A percentile compares a stretch with the other conserved stretches of the same genome.
Evolutionary conservation across 2,329 filamentous ascomycete species (phyloP).

Genomic region (Exophiala sp.): DNA sequence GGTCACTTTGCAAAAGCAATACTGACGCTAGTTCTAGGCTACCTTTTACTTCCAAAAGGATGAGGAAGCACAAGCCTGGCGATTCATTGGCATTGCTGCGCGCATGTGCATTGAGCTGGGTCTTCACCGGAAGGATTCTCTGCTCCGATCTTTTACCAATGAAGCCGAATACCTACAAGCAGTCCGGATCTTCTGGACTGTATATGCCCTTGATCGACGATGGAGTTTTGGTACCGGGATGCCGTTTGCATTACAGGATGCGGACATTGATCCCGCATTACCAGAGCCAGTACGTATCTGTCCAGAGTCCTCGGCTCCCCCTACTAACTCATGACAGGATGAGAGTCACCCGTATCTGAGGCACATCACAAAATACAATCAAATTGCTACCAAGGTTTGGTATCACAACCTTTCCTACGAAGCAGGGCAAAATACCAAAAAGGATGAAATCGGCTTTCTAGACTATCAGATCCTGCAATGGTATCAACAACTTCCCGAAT

Average conservation of each 20-base stretch:
- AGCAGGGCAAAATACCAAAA: conserved; percentile 58
- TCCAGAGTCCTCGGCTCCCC: too few species aligned
- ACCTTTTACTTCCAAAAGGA: conserved; percentile 80
- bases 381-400: conserved; percentile 82
- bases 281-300: conserved; percentile 62
- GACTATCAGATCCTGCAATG: conserved; percentile 81
- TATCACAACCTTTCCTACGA: conserved; percentile 67
- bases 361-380: conserved; percentile 78
- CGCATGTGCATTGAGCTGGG: conserved; percentile 75
- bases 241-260: conserved; percentile 77
- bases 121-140: conserved; percentile 70
- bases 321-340: conserved; percentile 33
- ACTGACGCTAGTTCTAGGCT: conserved; percentile 41
- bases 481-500: conserved; percentile 67
- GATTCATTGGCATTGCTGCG: conserved; percentile 75
- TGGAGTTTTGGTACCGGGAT: conserved; percentile 89
- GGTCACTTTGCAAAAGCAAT: too few species aligned
- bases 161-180: conserved; percentile 63
- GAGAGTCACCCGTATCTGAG: conserved; percentile 62
- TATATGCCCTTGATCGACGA: conserved; percentile 75
- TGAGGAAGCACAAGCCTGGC: conserved; percentile 80
- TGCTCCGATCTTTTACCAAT: conserved; percentile 60
- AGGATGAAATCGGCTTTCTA: conserved; percentile 70
- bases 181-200: conserved; percentile 74
- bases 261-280: conserved; percentile 73